phyloP scores from a whole-genome alignment of 2,329 filamentous ascomycete genomes.

The Triangularia setosa region DNA sequence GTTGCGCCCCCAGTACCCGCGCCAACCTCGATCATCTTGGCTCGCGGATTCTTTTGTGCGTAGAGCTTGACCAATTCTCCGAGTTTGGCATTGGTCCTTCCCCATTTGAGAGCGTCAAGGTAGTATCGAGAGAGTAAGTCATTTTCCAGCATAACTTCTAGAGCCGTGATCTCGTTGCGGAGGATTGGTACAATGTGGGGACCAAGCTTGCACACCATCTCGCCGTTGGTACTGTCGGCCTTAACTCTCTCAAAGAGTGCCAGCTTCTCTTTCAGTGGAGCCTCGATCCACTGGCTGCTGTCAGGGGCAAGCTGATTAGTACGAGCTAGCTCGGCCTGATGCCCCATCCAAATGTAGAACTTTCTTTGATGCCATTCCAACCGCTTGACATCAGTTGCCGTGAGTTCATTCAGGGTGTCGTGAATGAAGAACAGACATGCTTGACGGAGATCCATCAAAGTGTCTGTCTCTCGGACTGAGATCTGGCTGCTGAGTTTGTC shows the following conservation, averaged over 20 bases:
- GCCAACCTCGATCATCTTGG: conserved; percentile 38
- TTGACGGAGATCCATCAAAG: conserved; percentile 21
- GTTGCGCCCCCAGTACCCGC: conserved; percentile 42
- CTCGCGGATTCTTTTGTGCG: conserved; percentile 24
- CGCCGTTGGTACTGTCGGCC: conserved; percentile 27
- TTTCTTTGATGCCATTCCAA: conserved; percentile 24
- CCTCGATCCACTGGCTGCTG: conserved; percentile 17
- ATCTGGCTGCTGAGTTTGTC: conserved; percentile 21
- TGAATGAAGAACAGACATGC: conserved; percentile 23
- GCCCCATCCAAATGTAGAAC: conserved; percentile 26
- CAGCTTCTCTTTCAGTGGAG: conserved; percentile 5
- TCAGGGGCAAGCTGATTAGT: conserved; percentile 17
- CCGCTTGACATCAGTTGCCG: conserved; percentile 12
- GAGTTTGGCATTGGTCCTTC: conserved; percentile 24
- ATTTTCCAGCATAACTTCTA: conserved; percentile 35
- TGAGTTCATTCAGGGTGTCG: conserved; percentile 19
- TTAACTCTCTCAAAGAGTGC: conserved; percentile 17
- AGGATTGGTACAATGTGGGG: conserved; percentile 32
- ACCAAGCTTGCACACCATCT: conserved; percentile 30
- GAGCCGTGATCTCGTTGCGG: conserved; percentile 28
- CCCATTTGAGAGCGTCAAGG: conserved; percentile 23
- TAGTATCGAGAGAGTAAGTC: conserved; percentile 35
- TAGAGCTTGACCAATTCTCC: conserved; percentile 23
- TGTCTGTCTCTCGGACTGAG: conserved; percentile 16
- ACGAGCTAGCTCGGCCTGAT: conserved; percentile 21